A percentile compares a stretch with the other conserved stretches of the same genome.
Evolutionary conservation across 345 rosid genomes (phyloP).

Genomic region (Citropsis articulata): DNA sequence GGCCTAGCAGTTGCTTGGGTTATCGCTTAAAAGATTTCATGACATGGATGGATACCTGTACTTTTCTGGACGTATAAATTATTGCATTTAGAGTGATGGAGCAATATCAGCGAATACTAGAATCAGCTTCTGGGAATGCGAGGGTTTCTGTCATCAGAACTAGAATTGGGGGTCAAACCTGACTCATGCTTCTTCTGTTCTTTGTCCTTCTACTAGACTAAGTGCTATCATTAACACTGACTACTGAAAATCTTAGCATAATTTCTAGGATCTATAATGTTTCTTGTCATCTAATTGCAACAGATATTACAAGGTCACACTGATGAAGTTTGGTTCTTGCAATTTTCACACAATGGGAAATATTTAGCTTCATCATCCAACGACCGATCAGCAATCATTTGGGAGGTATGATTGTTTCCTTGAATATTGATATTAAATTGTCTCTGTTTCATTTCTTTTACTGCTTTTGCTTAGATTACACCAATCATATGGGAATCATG

Average conservation of each 20-base stretch:
- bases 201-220: background rate
- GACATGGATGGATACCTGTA: background rate
- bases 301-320: constrained; percentile 58
- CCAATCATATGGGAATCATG: constrained; percentile 69
- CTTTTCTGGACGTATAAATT: constrained; percentile 1
- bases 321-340: constrained; percentile 69
- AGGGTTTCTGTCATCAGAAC: background rate
- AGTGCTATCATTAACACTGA: background rate
- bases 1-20: background rate
- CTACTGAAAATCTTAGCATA: background rate
- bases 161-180: too few relatives aligned
- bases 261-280: background rate
- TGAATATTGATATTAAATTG: background rate
- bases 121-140: background rate
- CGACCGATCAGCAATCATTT: constrained; percentile 58
- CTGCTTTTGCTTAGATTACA: background rate
- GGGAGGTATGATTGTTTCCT: constrained; percentile 46
- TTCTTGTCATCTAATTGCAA: constrained; percentile 5
- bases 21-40: background rate
- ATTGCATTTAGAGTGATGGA: background rate
- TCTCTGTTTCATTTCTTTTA: background rate
- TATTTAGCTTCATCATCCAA: constrained; percentile 63
- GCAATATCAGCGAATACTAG: background rate
- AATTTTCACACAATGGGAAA: constrained; percentile 67
- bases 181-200: background rate